Evolutionary conservation across 2,329 filamentous ascomycete genomes (phyloP), one percentile per base, ranked within the genome.

Genomic region (Beauveria varroae): DNA sequence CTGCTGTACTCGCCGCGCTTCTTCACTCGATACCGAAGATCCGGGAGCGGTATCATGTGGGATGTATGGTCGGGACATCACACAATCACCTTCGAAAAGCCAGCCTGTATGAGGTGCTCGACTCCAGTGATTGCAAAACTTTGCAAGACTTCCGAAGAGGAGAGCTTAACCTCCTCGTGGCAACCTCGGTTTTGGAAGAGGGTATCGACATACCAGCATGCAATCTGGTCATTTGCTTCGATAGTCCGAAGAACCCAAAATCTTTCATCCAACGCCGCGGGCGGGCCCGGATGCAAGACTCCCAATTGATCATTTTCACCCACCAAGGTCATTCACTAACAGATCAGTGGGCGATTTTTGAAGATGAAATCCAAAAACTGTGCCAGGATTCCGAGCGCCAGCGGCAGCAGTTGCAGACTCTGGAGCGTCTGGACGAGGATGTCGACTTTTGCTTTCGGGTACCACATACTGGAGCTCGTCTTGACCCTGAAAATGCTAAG

Each of bases 401-500:
- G 56, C 69, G 80, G 0, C 68, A 78, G 22, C 69, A 76, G 16
- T 70, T 84, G 0, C 69, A 78, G 52, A 65, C 75, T 2, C 65
- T 82, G 3, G 85, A 90, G 64, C 75, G 80, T 2, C 64, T 66
- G 0, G 70, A 71, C 55, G 68, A 64, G 37, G 69, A 37, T 12
- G 63, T 49, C 40, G 59, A 63, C 4, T 53, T 63, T 0, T 69
- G 37, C n/a, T 75, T 81, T 51, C 65, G 68, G 18, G 72, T 82
- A 5, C 63, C 74, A 24, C 64, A 71, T 24, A 82, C 79, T 0
- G 75, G 86, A 5, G 91, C 90, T 0, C 73, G 85, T 14, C 75
- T 97, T 16, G 89, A 89, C 12, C 79, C 91, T 1, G 83, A 90
- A 43, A 89, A 89, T 65, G 89, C 91, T 1, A 84, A 87, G 53